phyloP scores from a whole-genome alignment of 768 basidiomycete genomes.

The Amylocystis lapponica region DNA sequence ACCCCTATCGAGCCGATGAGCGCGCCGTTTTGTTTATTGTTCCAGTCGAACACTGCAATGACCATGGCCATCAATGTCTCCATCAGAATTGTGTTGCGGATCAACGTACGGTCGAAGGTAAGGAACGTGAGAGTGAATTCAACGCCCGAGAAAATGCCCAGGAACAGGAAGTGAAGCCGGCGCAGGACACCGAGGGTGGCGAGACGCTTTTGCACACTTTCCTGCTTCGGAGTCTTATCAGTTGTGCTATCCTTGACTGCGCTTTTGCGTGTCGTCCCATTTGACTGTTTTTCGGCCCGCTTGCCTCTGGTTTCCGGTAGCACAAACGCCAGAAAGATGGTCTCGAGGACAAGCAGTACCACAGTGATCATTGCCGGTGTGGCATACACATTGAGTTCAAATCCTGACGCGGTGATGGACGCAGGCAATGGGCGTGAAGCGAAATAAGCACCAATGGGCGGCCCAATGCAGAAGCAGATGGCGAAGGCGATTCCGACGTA shows the following conservation, averaged over 20 bases:
- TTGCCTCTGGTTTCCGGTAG: slow-evolving; percentile 84
- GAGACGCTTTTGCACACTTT: slow-evolving; percentile 44
- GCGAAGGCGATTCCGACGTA: slow-evolving; percentile 96
- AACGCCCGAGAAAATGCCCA: slow-evolving; percentile 88
- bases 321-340: slow-evolving; percentile 62
- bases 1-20: slow-evolving; percentile 87
- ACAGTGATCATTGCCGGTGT: slow-evolving; percentile 84
- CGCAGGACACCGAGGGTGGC: slow-evolving; percentile 53
- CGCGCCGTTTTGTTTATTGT: slow-evolving; percentile 80
- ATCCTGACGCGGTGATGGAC: slow-evolving; percentile 45
- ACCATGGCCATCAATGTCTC: not conserved
- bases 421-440: slow-evolving; percentile 76
- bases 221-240: slow-evolving; percentile 11
- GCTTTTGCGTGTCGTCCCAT: slow-evolving; percentile 22
- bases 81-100: not conserved
- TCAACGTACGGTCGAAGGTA: slow-evolving; percentile 73
- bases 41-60: slow-evolving; percentile 76
- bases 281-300: slow-evolving; percentile 18
- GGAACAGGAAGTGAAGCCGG: slow-evolving; percentile 75
- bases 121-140: slow-evolving; percentile 97
- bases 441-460: slow-evolving; percentile 94
- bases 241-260: slow-evolving; percentile 1
- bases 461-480: slow-evolving; percentile 89
- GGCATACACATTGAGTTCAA: slow-evolving; percentile 84
- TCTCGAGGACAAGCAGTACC: slow-evolving; percentile 72